A percentile compares a stretch with the other conserved stretches of the same genome.
These are phyloP conservation scores for Halophytophthora batemanensis DNA, from an alignment of 352 stramenopile species.

Conservation along the genomic window DNA sequence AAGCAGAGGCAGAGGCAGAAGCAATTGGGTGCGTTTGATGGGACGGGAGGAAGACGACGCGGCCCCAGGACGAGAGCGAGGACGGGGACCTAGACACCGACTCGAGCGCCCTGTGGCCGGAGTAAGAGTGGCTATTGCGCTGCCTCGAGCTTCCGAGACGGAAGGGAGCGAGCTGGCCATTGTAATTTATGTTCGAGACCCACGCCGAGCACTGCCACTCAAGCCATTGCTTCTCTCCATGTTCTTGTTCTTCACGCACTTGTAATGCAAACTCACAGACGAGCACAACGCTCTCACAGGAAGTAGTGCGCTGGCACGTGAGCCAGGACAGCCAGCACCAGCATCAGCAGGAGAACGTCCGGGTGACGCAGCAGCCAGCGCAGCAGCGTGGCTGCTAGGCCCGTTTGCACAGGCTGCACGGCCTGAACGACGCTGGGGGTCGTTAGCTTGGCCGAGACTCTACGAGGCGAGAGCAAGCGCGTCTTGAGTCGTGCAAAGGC, in stretches of 20 bases:
- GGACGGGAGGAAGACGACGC: too few relatives aligned
- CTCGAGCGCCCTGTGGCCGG: too few relatives aligned
- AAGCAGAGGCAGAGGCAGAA: constrained; percentile 12
- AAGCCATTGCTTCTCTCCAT: too few relatives aligned
- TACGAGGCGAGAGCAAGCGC: constrained; percentile 5
- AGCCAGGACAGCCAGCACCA: constrained; percentile 21
- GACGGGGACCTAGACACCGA: constrained; percentile 25
- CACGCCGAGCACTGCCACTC: constrained; percentile 6
- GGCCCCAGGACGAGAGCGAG: constrained; percentile 12
- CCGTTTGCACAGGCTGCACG: too few relatives aligned
- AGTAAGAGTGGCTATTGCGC: too few relatives aligned
- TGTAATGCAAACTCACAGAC: background rate
- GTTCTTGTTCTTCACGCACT: background rate
- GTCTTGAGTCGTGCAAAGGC: constrained; percentile 44
- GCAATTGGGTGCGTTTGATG: constrained; percentile 1
- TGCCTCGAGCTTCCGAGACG: too few relatives aligned
- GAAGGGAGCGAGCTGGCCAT: constrained; percentile 5
- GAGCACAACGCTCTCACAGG: constrained; percentile 4
- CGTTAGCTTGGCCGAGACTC: background rate
- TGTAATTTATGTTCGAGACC: constrained; percentile 46
- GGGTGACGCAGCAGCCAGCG: constrained; percentile 11
- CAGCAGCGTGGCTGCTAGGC: constrained; percentile 1
- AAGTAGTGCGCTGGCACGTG: constrained; percentile 24
- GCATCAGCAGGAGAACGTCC: constrained; percentile 20
- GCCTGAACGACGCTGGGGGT: constrained; percentile 2